phyloP scores from a whole-genome alignment of 2,329 filamentous ascomycete species.

The Fusarium palustre region DNA sequence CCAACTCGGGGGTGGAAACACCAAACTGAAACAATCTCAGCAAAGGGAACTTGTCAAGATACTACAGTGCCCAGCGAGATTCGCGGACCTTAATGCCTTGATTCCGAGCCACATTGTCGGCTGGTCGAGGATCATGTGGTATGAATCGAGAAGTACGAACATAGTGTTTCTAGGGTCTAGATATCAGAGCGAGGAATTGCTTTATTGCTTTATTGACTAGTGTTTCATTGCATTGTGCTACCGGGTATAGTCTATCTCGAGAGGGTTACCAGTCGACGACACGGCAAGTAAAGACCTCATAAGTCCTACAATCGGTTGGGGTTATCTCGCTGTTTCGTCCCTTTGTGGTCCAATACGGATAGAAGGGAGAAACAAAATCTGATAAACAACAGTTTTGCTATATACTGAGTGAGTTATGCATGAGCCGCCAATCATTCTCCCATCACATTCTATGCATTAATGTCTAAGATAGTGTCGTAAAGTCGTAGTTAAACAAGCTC shows the following conservation, averaged over 20 bases:
- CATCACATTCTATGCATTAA: constrained; percentile 18
- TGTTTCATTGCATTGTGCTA: background rate
- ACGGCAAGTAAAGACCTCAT: background rate
- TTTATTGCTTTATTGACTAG: background rate
- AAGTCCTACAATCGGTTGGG: background rate
- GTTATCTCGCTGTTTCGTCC: background rate
- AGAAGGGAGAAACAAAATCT: background rate
- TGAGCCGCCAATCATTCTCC: background rate
- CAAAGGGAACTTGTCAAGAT: background rate
- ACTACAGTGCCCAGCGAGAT: background rate
- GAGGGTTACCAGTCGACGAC: background rate
- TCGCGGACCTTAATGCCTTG: background rate
- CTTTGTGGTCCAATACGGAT: background rate
- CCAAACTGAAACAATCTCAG: background rate
- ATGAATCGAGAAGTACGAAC: background rate
- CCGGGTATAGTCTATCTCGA: background rate
- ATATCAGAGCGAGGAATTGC: background rate
- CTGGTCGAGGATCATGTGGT: background rate
- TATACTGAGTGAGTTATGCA: background rate
- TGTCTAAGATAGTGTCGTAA: constrained; percentile 28
- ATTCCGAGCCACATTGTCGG: background rate
- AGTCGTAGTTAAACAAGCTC: constrained; percentile 24
- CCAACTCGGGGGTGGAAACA: background rate
- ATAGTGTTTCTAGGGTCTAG: background rate
- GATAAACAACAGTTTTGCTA: background rate